Conservation (phyloP, 2,329 filamentous ascomycete species). For the Pezicula rhizophila region DNA sequence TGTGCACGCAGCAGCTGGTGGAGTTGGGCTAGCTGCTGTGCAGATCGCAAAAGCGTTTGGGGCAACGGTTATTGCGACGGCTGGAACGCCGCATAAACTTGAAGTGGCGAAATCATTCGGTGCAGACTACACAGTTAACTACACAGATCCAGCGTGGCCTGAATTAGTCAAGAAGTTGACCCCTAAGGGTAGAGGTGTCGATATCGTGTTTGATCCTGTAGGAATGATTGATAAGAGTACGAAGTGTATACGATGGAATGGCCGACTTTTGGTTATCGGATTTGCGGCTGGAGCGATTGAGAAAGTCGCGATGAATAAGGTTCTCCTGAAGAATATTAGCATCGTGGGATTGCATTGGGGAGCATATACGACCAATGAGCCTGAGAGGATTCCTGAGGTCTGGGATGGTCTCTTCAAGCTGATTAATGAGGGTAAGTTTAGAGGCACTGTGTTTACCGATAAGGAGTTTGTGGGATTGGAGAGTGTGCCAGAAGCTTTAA, state of each 20-base stretch:
- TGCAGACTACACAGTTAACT: constrained; percentile 78
- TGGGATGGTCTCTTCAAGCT: constrained; percentile 80
- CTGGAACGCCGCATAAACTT: constrained; percentile 73
- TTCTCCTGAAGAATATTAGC: constrained; percentile 87
- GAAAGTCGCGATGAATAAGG: constrained; percentile 87
- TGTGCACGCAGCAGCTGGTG: constrained; percentile 86
- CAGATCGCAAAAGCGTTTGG: constrained; percentile 91
- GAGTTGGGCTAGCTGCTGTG: constrained; percentile 85
- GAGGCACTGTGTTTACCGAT: constrained; percentile 76
- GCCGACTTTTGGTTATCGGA: constrained; percentile 77
- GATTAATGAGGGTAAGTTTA: constrained; percentile 72
- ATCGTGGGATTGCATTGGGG: constrained; percentile 92
- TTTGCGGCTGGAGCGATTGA: constrained; percentile 85
- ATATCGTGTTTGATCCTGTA: constrained; percentile 93
- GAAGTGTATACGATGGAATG: constrained; percentile 93
- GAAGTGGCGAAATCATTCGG: constrained; percentile 74
- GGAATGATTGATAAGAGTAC: constrained; percentile 81
- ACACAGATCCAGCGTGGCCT: constrained; percentile 59
- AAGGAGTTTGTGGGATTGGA: constrained; percentile 79
- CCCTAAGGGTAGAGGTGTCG: constrained; percentile 63
- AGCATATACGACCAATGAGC: constrained; percentile 69
- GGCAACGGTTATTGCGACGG: constrained; percentile 88
- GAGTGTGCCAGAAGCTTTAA: constrained; percentile 67
- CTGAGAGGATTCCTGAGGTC: constrained; percentile 61
- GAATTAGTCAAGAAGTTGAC: constrained; percentile 70